phyloP scores from a whole-genome alignment of 495 filamentous ascomycete genomes.

The Aspergillus ostianus region DNA sequence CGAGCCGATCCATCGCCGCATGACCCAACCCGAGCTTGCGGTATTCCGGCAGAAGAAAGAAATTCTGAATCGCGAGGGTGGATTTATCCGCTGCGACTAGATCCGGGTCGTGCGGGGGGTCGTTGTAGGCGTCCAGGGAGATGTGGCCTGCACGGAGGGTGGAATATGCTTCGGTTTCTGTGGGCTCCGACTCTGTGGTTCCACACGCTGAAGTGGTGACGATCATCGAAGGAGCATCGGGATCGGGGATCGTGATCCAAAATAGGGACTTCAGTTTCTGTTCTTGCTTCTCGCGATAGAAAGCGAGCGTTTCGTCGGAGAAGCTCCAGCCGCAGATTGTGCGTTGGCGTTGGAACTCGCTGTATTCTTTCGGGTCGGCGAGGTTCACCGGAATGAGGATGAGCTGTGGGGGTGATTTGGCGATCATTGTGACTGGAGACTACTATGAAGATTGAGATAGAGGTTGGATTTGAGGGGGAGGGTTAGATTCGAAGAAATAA shows the following conservation, averaged over 20 bases:
- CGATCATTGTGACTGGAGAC: background rate
- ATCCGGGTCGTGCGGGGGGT: background rate
- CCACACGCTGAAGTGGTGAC: too few species aligned
- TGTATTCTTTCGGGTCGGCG: background rate
- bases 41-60: background rate
- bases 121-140: background rate
- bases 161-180: too few species aligned
- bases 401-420: background rate
- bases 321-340: background rate
- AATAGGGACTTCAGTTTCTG: background rate
- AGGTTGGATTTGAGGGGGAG: too few species aligned
- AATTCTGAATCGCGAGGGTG: background rate
- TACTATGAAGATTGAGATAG: too few species aligned
- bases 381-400: background rate
- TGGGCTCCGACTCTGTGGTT: background rate
- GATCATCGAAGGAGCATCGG: too few species aligned
- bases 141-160: background rate
- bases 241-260: background rate
- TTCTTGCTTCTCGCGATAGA: background rate
- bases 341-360: background rate
- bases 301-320: background rate
- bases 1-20: background rate
- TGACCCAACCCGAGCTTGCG: background rate
- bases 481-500: too few species aligned
- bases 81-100: background rate